phyloP scores from a whole-genome alignment of 257 asterid species.

The Fraxinus cuspidata region DNA sequence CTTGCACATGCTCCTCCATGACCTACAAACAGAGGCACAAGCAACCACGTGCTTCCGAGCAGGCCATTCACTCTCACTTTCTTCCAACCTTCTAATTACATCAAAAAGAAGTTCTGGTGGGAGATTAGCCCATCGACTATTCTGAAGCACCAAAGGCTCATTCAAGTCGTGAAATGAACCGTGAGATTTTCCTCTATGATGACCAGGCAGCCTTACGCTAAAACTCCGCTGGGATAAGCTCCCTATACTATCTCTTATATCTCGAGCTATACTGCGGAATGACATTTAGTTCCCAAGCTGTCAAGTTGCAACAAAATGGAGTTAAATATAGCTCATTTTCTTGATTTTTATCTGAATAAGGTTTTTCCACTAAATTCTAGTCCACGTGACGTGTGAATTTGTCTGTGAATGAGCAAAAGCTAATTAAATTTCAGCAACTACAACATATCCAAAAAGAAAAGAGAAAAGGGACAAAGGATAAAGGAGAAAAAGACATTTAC shows the following conservation, averaged over 20 bases:
- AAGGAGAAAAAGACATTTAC: constrained; percentile 7
- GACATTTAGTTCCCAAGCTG: constrained; percentile 40
- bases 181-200: constrained; percentile 52
- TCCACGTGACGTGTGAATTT: constrained; percentile 28
- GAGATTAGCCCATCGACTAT: constrained; percentile 57
- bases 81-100: constrained; percentile 57
- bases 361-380: constrained; percentile 8
- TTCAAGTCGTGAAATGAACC: constrained; percentile 41
- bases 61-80: constrained; percentile 65
- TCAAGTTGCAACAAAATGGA: constrained; percentile 13
- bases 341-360: neutral
- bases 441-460: constrained; percentile 20
- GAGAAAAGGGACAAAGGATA: constrained; percentile 26
- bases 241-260: constrained; percentile 55
- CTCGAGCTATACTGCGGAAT: constrained; percentile 63
- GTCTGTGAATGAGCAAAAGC: constrained; percentile 29
- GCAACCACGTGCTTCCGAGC: constrained; percentile 57
- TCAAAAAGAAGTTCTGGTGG: constrained; percentile 60
- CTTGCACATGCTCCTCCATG: constrained; percentile 61
- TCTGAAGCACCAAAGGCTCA: constrained; percentile 45
- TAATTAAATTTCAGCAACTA: constrained; percentile 20
- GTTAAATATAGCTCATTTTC: constrained; percentile 18
- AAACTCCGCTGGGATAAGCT: constrained; percentile 56
- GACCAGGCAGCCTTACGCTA: constrained; percentile 49
- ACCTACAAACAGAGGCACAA: constrained; percentile 55